These are phyloP conservation scores for Acer saccharum DNA, from an alignment of 345 rosid genomes.

Conservation along the genomic window DNA sequence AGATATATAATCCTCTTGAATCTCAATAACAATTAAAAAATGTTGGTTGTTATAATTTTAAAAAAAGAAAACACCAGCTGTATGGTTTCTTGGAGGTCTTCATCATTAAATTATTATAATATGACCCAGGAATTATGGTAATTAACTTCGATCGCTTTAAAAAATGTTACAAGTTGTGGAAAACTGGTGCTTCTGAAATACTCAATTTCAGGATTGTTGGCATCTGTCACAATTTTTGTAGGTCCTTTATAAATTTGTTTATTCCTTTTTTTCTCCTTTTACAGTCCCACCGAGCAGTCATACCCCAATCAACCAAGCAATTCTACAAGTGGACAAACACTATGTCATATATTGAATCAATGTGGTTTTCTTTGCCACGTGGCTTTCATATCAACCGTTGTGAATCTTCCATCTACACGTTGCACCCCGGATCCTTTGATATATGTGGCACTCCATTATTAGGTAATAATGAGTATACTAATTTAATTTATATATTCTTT, in stretches of 20 bases:
- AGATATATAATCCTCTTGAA: no score
- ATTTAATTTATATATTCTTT: no score
- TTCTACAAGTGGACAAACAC: slow-evolving; percentile 13
- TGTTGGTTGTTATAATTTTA: background rate
- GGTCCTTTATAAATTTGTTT: background rate
- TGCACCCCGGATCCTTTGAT: background rate
- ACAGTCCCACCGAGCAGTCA: slow-evolving; percentile 34
- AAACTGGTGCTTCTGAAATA: no score
- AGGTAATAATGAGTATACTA: no score
- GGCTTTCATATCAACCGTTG: background rate
- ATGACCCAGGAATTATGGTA: background rate
- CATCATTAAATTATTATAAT: background rate
- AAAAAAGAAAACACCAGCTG: background rate
- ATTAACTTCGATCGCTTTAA: slow-evolving; percentile 5
- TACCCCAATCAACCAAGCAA: slow-evolving; percentile 19
- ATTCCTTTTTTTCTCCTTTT: background rate
- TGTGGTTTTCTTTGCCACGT: background rate
- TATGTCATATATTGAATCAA: background rate
- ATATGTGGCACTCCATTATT: slow-evolving; percentile 19
- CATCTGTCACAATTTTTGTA: slow-evolving; percentile 15
- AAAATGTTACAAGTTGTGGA: background rate
- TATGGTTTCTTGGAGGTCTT: background rate
- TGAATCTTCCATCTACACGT: slow-evolving; percentile 6
- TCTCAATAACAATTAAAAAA: no score
- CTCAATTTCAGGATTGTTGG: background rate